phyloP scores from a whole-genome alignment of 257 asterid genomes.

The Fraxinus pennsylvanica region DNA sequence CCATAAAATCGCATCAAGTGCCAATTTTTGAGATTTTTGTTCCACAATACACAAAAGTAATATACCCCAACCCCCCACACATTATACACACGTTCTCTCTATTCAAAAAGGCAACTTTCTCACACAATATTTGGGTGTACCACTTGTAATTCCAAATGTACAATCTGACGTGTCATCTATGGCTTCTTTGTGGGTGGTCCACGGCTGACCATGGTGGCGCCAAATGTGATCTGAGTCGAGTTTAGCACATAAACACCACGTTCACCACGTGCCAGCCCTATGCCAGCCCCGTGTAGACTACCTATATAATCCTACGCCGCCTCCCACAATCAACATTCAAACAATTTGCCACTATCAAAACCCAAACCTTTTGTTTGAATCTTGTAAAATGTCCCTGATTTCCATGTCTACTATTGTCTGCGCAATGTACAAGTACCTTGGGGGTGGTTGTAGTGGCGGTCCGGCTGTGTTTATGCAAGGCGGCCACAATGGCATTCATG shows the following conservation, averaged over 20 bases:
- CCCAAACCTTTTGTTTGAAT: neutral
- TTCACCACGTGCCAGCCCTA: conserved; percentile 23
- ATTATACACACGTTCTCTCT: neutral
- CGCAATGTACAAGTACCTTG: conserved; percentile 15
- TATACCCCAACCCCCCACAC: neutral
- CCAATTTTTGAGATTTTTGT: conserved; percentile 17
- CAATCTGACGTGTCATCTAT: conserved; percentile 18
- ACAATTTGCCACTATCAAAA: conserved; percentile 5
- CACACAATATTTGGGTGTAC: neutral
- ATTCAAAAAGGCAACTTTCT: neutral
- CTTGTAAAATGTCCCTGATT: neutral
- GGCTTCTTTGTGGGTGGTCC: conserved; percentile 30
- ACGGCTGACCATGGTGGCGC: conserved; percentile 12
- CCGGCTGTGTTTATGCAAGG: neutral
- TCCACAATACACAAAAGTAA: neutral
- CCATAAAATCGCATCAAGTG: conserved; percentile 17
- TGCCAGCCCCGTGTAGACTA: conserved; percentile 8
- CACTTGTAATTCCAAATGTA: neutral
- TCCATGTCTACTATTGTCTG: neutral
- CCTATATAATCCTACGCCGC: neutral
- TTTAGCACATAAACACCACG: conserved; percentile 15
- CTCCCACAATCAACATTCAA: conserved; percentile 15
- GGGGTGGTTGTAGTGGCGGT: neutral
- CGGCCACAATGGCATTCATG: neutral
- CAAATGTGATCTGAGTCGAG: conserved; percentile 9